These are phyloP conservation scores for Aspergillus campestris DNA, from an alignment of 495 filamentous ascomycete species.

Conservation along the genomic window DNA sequence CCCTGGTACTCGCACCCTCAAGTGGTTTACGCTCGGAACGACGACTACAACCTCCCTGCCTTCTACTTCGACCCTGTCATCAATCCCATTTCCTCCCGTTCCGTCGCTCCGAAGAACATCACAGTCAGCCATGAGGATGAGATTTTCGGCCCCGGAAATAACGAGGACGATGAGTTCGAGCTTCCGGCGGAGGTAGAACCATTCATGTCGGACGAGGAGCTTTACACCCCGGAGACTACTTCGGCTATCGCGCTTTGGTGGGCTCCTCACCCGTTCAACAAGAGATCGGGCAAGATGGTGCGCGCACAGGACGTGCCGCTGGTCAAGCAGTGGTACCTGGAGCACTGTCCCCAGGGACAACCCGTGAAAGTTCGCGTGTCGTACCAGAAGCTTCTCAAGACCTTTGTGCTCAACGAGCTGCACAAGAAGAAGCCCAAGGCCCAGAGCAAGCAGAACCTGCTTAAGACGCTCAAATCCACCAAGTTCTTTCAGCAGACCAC, in stretches of 20 bases:
- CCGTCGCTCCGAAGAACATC: constrained; percentile 90
- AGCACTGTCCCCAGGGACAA: constrained; percentile 86
- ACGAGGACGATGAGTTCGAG: constrained; percentile 84
- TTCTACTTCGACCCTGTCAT: constrained; percentile 98
- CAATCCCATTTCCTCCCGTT: constrained; percentile 93
- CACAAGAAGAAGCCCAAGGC: constrained; percentile 93
- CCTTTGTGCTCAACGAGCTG: constrained; percentile 90
- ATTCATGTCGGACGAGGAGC: constrained; percentile 82
- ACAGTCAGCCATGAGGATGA: constrained; percentile 91
- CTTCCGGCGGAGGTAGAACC: constrained; percentile 75
- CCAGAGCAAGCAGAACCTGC: constrained; percentile 86
- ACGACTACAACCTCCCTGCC: constrained; percentile 83
- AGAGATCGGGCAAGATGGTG: constrained; percentile 94
- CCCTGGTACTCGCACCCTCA: constrained; percentile 93
- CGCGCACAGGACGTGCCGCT: constrained; percentile 94
- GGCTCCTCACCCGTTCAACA: constrained; percentile 95
- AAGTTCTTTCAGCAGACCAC: constrained; percentile 99
- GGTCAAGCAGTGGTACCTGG: constrained; percentile 97
- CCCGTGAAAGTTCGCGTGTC: constrained; percentile 98
- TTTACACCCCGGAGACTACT: constrained; percentile 84
- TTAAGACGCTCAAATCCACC: constrained; percentile 83
- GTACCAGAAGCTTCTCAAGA: constrained; percentile 97
- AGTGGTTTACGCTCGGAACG: constrained; percentile 79
- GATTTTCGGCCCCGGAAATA: constrained; percentile 77
- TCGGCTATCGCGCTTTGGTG: constrained; percentile 95